Evolutionary conservation across 805 yeast genomes (phyloP).

Genomic region (Ogataea pini): DNA sequence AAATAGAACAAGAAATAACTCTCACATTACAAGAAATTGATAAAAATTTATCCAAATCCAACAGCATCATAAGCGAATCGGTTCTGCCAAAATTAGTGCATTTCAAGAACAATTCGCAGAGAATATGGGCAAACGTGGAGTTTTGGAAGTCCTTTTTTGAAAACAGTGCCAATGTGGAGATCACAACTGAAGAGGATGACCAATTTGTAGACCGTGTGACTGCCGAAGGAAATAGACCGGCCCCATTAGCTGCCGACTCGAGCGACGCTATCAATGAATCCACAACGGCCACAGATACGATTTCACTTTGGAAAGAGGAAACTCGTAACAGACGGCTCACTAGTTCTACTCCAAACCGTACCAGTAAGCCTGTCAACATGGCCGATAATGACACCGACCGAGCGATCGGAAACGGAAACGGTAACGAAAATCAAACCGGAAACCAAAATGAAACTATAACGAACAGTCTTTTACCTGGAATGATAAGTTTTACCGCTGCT

Average conservation of each 20-base stretch:
- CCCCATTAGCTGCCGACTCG: constrained; percentile 2
- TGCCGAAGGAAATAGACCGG: background rate
- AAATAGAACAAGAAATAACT: constrained; percentile 78
- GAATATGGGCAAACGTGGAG: constrained; percentile 64
- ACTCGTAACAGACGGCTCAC: constrained; percentile 18
- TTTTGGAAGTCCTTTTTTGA: constrained; percentile 83
- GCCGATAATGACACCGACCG: background rate
- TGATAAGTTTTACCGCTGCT: background rate
- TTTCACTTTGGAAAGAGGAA: constrained; percentile 22
- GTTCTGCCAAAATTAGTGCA: constrained; percentile 66
- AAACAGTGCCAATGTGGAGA: constrained; percentile 36
- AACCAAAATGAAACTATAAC: background rate
- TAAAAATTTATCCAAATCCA: constrained; percentile 66
- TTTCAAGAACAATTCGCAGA: constrained; percentile 57
- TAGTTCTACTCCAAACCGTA: constrained; percentile 28
- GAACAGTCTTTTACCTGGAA: constrained; percentile 14
- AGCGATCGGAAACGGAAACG: background rate
- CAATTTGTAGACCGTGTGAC: constrained; percentile 4
- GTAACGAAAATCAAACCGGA: constrained; percentile 1
- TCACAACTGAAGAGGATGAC: constrained; percentile 24
- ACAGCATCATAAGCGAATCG: constrained; percentile 63
- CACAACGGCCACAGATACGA: constrained; percentile 20
- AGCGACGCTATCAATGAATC: constrained; percentile 15
- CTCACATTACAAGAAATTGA: constrained; percentile 77
- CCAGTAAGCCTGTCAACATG: constrained; percentile 4